Percentiles rank a stretch among this genome's conserved stretches.
Evolutionary conservation across 495 filamentous ascomycete genomes (phyloP).

Genomic region (Aspergillus leporis): DNA sequence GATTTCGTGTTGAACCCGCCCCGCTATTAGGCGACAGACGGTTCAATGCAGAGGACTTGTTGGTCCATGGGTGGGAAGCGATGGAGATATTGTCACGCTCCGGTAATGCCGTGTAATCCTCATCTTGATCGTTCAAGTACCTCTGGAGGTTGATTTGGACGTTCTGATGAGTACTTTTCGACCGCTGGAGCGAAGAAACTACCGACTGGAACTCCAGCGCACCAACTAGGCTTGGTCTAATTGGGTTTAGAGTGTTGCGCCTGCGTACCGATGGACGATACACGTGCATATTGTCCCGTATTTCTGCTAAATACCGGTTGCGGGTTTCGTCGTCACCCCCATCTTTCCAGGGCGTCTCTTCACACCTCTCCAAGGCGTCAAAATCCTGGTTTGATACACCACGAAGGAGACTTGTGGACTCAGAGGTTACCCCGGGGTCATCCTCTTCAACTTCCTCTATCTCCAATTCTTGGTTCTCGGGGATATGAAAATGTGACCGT

Average conservation of each 20-base stretch:
- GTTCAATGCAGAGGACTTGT: slow-evolving; percentile 24
- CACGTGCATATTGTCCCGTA: slow-evolving; percentile 91
- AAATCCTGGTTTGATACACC: slow-evolving; percentile 66
- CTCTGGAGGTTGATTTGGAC: slow-evolving; percentile 66
- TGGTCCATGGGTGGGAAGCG: slow-evolving; percentile 45
- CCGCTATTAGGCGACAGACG: slow-evolving; percentile 35
- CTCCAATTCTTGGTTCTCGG: slow-evolving; percentile 69
- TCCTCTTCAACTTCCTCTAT: slow-evolving; percentile 72
- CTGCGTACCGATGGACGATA: slow-evolving; percentile 65
- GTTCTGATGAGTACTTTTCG: slow-evolving; percentile 65
- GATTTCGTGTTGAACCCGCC: slow-evolving; percentile 36
- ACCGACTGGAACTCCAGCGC: slow-evolving; percentile 92
- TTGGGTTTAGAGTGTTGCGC: slow-evolving; percentile 76
- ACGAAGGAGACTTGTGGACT: slow-evolving; percentile 52
- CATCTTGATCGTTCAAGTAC: slow-evolving; percentile 67
- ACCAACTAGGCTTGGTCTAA: slow-evolving; percentile 89
- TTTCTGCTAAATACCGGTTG: slow-evolving; percentile 73
- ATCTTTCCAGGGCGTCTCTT: slow-evolving; percentile 49
- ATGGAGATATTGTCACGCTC: slow-evolving; percentile 52
- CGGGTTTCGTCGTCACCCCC: slow-evolving; percentile 61
- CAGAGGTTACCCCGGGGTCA: slow-evolving; percentile 57
- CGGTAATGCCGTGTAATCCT: slow-evolving; percentile 27
- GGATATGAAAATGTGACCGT: slow-evolving; percentile 69
- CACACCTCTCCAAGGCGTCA: slow-evolving; percentile 66
- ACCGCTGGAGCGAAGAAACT: slow-evolving; percentile 76